Conservation (phyloP, 441 rosid species). For the Populus hybrid region DNA sequence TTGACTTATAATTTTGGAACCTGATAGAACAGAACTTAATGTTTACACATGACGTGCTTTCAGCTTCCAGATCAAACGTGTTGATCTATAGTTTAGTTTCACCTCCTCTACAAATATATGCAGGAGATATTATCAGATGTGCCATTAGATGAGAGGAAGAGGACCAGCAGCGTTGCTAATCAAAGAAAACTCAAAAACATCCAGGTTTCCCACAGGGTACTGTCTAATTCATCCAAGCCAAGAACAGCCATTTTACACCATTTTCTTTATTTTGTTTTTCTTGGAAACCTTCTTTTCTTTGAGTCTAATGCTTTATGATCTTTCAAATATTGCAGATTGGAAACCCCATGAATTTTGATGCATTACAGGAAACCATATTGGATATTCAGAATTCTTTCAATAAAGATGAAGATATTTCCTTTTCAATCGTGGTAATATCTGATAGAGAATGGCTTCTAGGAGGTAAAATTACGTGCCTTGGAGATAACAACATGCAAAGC, state of each 20-base stretch:
- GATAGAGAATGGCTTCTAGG: conserved; percentile 81
- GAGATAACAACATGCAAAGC: neutral
- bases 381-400: conserved; percentile 49
- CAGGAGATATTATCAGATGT: conserved; percentile 93
- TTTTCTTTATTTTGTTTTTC: neutral
- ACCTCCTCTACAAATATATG: conserved; percentile 8
- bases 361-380: conserved; percentile 60
- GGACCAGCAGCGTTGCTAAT: conserved; percentile 33
- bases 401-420: conserved; percentile 54
- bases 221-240: conserved; percentile 8
- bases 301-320: conserved; percentile 14
- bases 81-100: neutral
- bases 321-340: conserved; percentile 56
- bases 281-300: conserved; percentile 5
- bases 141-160: conserved; percentile 68
- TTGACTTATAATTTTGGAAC: neutral
- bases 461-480: conserved; percentile 36
- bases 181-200: conserved; percentile 54
- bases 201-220: conserved; percentile 68
- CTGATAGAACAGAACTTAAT: neutral
- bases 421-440: conserved; percentile 80
- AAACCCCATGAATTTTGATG: conserved; percentile 80
- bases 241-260: conserved; percentile 1
- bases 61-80: neutral
- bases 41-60: neutral